Evolutionary conservation across 75 land plant genomes (phyloP).

Genomic region (Sequoia sempervirens): DNA sequence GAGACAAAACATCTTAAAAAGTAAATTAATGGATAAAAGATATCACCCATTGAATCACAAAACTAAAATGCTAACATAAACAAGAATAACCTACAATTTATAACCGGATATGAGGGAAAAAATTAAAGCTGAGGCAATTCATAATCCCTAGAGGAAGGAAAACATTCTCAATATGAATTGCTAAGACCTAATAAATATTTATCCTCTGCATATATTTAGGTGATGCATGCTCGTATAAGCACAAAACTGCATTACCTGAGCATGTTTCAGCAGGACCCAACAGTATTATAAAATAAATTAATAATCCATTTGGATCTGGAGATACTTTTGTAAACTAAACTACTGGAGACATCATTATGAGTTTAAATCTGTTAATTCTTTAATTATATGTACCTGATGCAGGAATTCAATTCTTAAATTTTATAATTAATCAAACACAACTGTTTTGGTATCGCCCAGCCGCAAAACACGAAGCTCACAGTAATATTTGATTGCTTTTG

Average conservation of each 20-base stretch:
- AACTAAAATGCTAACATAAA: neutral
- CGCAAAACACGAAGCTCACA: constrained; percentile 83
- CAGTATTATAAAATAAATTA: neutral
- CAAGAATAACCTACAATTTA: neutral
- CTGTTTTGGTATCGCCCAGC: constrained; percentile 70
- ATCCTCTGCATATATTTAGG: too few relatives aligned
- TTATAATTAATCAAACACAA: constrained; percentile 43
- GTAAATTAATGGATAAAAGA: too few relatives aligned
- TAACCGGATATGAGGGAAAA: neutral
- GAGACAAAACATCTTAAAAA: too few relatives aligned
- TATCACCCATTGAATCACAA: neutral
- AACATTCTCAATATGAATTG: neutral
- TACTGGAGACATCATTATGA: neutral
- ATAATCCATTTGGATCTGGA: neutral
- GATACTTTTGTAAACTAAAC: neutral
- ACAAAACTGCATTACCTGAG: neutral
- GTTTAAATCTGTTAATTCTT: neutral
- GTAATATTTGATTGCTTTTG: constrained; percentile 81
- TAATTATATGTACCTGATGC: neutral
- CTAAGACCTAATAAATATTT: neutral
- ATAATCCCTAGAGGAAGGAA: neutral
- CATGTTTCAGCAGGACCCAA: neutral
- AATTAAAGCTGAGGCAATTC: neutral
- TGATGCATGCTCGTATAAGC: neutral
- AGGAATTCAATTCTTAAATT: neutral